Evolutionary conservation across 495 filamentous ascomycete genomes (phyloP).

Genomic region (Trichoderma gamsii): DNA sequence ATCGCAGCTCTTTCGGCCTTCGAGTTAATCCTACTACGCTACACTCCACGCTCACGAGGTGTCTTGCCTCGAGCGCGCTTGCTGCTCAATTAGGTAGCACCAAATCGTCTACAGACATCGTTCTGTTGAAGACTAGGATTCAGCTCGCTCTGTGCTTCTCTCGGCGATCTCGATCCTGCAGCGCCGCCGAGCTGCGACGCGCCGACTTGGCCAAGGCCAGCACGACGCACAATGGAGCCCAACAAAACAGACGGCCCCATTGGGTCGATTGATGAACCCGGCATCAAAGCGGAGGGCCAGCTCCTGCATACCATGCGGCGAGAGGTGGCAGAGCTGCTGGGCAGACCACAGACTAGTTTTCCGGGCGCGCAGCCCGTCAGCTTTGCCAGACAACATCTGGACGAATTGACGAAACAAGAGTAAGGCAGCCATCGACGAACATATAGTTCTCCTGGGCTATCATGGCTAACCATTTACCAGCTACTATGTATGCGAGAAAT

Average conservation of each 20-base stretch:
- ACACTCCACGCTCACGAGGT: no score
- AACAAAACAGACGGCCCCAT: conserved; percentile 24
- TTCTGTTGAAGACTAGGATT: no score
- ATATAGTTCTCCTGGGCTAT: not conserved
- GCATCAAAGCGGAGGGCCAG: conserved; percentile 54
- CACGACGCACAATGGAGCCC: not conserved
- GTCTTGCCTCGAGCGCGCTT: no score
- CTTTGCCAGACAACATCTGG: conserved; percentile 70
- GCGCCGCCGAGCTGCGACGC: not conserved
- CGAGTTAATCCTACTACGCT: no score
- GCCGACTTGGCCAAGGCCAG: not conserved
- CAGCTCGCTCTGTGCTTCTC: no score
- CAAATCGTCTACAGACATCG: no score
- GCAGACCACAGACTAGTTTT: conserved; percentile 59
- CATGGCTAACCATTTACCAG: conserved; percentile 25
- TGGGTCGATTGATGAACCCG: conserved; percentile 49
- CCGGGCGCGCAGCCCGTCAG: conserved; percentile 94
- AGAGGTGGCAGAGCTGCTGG: conserved; percentile 71
- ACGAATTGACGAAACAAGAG: conserved; percentile 72
- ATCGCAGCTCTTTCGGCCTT: no score
- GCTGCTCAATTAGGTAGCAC: no score
- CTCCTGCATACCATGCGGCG: conserved; percentile 56
- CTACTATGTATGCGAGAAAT: conserved; percentile 98
- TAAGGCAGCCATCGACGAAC: not conserved
- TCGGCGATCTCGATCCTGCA: no score